Evolutionary conservation across 306 rosid genomes (phyloP), one percentile per base, ranked within the genome.

Genomic region (Geum urbanum): DNA sequence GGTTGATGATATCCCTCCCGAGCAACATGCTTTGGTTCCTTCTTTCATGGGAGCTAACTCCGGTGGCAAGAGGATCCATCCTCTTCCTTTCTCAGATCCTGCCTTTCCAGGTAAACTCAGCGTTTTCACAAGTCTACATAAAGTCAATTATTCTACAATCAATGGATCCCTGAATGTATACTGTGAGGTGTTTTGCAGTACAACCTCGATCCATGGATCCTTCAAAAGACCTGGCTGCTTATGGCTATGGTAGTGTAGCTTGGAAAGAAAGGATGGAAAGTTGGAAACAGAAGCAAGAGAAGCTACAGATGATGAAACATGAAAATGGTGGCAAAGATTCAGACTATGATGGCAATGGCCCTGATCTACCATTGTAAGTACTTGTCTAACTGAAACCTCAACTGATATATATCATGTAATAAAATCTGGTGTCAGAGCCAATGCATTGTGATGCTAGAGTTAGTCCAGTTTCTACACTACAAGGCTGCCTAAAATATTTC

Each of bases 121-220:
- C 15, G 22, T 27, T 57, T 39, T 35, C 64, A 15, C 64, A 2
- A 6, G 41, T 12, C 40, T 40, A 57, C 12, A 11, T 12, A 27
- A 32, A 32, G 41, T 57, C 63, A 27, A 27, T 13, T 13, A 13
- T 15, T 14, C 59, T 49, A 18, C 45, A 18, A n/a, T 69, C 37
- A 32, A 32, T 46, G 41, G 58, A 59, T 37, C 15, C n/a, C 49
- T 51, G 7, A 67, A 50, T 37, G 3, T n/a, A 2, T n/a, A 4
- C 5, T 4, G 8, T 39, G n/a, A 40, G n/a, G n/a, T 7, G 39
- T 37, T 61, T 69, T 43, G 55, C 69, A 76, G 50, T 77, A 74
- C 85, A 78, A 71, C 77, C 95, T 14, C 83, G 88, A 71, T 74
- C 88, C 16, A 66, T 85, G 91, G 91, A 80, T 77, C 95, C 89